Conservation (phyloP, 805 yeast species). For the Ogataea populi-albae region DNA sequence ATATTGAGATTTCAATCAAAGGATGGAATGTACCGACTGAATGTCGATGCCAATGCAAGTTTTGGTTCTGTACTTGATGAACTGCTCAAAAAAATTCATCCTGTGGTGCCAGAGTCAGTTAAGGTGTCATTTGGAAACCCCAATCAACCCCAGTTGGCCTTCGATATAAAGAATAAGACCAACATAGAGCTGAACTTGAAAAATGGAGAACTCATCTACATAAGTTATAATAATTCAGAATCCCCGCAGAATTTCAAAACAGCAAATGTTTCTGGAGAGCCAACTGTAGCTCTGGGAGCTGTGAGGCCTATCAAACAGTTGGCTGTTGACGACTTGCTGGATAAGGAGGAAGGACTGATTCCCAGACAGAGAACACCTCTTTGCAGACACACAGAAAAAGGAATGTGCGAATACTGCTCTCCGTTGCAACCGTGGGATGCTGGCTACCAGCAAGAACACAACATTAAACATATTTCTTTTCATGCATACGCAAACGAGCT, state of each 20-base stretch:
- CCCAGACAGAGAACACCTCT: constrained; percentile 55
- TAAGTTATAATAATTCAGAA: constrained; percentile 38
- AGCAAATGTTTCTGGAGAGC: too few relatives aligned
- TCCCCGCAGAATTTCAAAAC: too few relatives aligned
- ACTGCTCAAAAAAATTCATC: constrained; percentile 33
- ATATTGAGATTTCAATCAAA: constrained; percentile 78
- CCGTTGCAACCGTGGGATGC: constrained; percentile 95
- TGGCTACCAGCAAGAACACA: constrained; percentile 66
- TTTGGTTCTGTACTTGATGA: constrained; percentile 27
- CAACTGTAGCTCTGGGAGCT: too few relatives aligned
- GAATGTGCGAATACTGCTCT: constrained; percentile 97
- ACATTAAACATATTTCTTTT: constrained; percentile 83
- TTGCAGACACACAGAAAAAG: constrained; percentile 87
- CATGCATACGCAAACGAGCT: constrained; percentile 78
- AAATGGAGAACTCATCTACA: constrained; percentile 59
- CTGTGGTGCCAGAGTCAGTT: constrained; percentile 27
- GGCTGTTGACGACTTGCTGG: constrained; percentile 64
- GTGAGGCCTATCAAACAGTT: constrained; percentile 52
- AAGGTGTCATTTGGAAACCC: constrained; percentile 35
- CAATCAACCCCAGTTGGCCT: constrained; percentile 41
- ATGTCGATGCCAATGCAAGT: constrained; percentile 25
- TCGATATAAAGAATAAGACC: constrained; percentile 25
- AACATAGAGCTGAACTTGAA: constrained; percentile 46
- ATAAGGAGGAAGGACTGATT: constrained; percentile 69
- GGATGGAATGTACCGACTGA: constrained; percentile 76